Conservation (phyloP, 2,329 filamentous ascomycete genomes). For the Fusarium chlamydosporum region DNA sequence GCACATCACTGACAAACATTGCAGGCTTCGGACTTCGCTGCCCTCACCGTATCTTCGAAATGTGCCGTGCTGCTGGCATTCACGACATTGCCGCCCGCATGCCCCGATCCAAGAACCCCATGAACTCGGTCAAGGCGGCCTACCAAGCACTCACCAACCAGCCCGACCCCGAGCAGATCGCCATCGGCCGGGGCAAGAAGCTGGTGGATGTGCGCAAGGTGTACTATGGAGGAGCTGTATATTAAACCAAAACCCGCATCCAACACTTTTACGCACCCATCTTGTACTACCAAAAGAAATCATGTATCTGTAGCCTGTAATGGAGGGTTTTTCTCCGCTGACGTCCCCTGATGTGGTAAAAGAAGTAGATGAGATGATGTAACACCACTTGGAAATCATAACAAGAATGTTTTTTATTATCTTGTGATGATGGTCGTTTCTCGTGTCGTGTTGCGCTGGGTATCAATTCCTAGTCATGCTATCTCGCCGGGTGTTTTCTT, state of each 20-base stretch:
- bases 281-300: constrained; percentile 46
- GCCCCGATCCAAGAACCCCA: constrained; percentile 89
- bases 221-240: constrained; percentile 88
- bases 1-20: constrained; percentile 13
- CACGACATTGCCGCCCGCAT: constrained; percentile 87
- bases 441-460: constrained; percentile 34
- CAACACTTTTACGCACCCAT: constrained; percentile 19
- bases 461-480: constrained; percentile 36
- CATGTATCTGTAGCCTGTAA: constrained; percentile 49
- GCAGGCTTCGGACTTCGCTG: constrained; percentile 94
- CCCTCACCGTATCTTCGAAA: constrained; percentile 93
- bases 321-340: constrained; percentile 31
- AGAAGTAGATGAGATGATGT: constrained; percentile 28
- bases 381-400: constrained; percentile 34
- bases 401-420: constrained; percentile 17
- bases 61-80: constrained; percentile 89
- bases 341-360: constrained; percentile 27
- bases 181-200: constrained; percentile 91
- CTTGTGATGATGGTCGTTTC: constrained; percentile 35
- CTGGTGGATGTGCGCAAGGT: constrained; percentile 96
- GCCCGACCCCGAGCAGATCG: constrained; percentile 89
- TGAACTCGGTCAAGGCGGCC: constrained; percentile 97
- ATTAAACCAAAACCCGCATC: constrained; percentile 57
- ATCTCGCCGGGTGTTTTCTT: not conserved
- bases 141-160: constrained; percentile 87